phyloP scores from a whole-genome alignment of 2,329 filamentous ascomycete genomes.

The Nannizziopsis barbatae region DNA sequence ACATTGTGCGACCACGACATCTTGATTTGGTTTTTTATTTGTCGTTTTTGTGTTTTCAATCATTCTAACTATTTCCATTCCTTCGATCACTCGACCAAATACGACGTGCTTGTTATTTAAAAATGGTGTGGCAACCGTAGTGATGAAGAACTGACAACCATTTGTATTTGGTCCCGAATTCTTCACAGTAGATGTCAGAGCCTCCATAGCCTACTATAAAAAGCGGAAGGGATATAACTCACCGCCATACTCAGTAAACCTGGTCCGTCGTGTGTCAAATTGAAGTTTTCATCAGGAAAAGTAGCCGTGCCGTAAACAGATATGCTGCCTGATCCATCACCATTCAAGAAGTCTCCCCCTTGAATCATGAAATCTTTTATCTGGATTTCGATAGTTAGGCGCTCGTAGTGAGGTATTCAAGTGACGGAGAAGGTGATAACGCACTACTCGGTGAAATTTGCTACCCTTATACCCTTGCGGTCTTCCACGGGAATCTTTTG shows the following conservation, averaged over 20 bases:
- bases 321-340: constrained; percentile 78
- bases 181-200: constrained; percentile 32
- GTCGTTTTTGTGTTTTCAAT: constrained; percentile 84
- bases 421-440: constrained; percentile 22
- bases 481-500: constrained; percentile 61
- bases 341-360: constrained; percentile 88
- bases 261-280: constrained; percentile 61
- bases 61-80: constrained; percentile 83
- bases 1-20: constrained; percentile 74
- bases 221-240: constrained; percentile 30
- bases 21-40: constrained; percentile 71
- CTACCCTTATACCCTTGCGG: constrained; percentile 89
- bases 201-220: not conserved
- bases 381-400: constrained; percentile 34
- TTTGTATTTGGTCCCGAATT: constrained; percentile 89
- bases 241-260: constrained; percentile 90
- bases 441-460: constrained; percentile 86
- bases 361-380: constrained; percentile 97
- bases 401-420: constrained; percentile 7
- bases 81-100: constrained; percentile 80
- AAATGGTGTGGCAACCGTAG: constrained; percentile 74
- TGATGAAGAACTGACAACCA: constrained; percentile 96
- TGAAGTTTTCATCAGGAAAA: constrained; percentile 88
- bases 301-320: constrained; percentile 76
- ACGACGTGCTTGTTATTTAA: constrained; percentile 91